A percentile compares a stretch with the other conserved stretches of the same genome.
Conservation (phyloP, 2,329 filamentous ascomycete species). For the Neurospora sp. region DNA sequence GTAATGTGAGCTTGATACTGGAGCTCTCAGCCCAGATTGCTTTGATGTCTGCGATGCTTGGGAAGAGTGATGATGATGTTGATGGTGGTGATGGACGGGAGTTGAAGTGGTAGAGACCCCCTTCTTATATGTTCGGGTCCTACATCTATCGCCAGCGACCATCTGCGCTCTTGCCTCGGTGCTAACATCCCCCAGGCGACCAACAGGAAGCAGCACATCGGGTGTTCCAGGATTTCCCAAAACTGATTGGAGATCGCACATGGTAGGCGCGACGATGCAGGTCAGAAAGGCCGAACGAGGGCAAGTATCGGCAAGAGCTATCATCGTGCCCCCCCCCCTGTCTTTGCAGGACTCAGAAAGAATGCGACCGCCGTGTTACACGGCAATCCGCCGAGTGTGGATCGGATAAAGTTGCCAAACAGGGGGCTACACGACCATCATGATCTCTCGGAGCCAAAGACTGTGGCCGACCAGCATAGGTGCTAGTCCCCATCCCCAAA, state of each 20-base stretch:
- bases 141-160: background rate
- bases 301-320: background rate
- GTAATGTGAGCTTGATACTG: background rate
- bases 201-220: background rate
- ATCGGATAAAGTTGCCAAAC: background rate
- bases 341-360: background rate
- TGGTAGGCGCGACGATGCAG: background rate
- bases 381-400: background rate
- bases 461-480: background rate
- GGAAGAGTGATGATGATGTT: background rate
- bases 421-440: background rate
- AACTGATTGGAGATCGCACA: background rate
- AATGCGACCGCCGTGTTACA: background rate
- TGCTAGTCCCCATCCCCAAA: background rate
- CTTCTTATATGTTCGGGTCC: background rate
- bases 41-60: background rate
- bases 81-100: background rate
- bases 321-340: background rate
- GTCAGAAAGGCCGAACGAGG: background rate
- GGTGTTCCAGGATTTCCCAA: background rate
- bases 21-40: background rate
- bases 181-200: background rate
- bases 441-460: background rate
- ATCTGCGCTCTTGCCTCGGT: background rate
- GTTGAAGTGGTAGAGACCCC: background rate